Conservation (phyloP, 768 basidiomycete species). For the Boletus vinaceobasis region DNA sequence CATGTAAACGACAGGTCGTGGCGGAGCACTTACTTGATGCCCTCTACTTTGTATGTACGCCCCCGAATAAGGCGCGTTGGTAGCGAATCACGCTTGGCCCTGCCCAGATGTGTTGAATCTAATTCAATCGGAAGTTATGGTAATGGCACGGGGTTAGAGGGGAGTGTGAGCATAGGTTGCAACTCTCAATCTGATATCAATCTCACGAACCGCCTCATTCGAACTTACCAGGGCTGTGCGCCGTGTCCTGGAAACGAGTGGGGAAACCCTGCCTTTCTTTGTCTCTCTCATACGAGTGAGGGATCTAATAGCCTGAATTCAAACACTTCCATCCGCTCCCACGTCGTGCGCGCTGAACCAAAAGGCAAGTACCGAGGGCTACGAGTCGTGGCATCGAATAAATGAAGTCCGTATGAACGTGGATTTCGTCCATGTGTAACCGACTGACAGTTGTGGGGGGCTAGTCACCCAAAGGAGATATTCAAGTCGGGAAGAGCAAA, state of each 20-base stretch:
- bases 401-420: constrained; percentile 13
- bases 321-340: constrained; percentile 10
- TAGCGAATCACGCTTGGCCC: constrained; percentile 12
- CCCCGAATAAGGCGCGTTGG: neutral
- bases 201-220: constrained; percentile 7
- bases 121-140: constrained; percentile 8
- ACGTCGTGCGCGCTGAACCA: neutral
- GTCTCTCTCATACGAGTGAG: neutral
- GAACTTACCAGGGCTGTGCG: constrained; percentile 10
- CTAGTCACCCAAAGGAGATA: neutral
- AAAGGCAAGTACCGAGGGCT: neutral
- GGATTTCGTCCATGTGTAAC: neutral
- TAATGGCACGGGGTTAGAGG: constrained; percentile 7
- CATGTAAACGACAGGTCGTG: constrained; percentile 8
- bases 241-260: constrained; percentile 12
- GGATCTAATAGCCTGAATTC: constrained; percentile 8
- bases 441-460: neutral
- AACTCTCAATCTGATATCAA: constrained; percentile 13
- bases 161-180: constrained; percentile 7
- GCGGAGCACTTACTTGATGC: neutral
- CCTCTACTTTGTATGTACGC: constrained; percentile 1
- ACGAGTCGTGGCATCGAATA: neutral
- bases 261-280: constrained; percentile 2
- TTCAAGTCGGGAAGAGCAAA: neutral
- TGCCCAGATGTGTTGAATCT: constrained; percentile 6